Conservation (phyloP, 73 alveolate species). For the Tetrahymena malaccensis region DNA sequence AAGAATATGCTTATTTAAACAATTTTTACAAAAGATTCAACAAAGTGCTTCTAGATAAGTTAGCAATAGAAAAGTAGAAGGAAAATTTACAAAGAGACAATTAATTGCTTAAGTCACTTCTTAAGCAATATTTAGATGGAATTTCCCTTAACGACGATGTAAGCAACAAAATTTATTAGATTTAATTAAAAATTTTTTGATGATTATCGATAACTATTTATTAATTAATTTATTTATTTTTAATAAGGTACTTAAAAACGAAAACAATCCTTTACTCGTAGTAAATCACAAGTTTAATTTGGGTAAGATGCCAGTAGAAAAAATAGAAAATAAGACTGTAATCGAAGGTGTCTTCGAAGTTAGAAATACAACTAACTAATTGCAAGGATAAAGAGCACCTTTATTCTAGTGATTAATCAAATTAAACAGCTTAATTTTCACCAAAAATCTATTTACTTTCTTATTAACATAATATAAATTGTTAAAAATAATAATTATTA, state of each 20-base stretch:
- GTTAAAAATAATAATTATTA: no score
- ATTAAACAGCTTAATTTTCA: not conserved
- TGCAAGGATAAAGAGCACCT: constrained; percentile 27
- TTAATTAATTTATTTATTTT: not conserved
- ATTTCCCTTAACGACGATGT: constrained; percentile 96
- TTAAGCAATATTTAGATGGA: constrained; percentile 94
- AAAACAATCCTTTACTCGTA: constrained; percentile 86
- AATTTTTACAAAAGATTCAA: constrained; percentile 93
- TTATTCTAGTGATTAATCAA: not conserved
- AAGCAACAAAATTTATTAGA: not conserved
- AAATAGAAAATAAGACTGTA: constrained; percentile 71
- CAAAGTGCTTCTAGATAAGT: constrained; percentile 83
- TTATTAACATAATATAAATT: no score
- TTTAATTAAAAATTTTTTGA: not conserved
- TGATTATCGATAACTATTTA: not conserved
- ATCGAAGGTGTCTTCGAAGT: constrained; percentile 75
- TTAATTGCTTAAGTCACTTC: constrained; percentile 80
- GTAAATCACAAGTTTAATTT: constrained; percentile 87
- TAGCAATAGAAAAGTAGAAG: constrained; percentile 94
- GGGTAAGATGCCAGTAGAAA: constrained; percentile 83
- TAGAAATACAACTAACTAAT: constrained; percentile 25
- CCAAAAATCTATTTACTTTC: not conserved
- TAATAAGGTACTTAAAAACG: constrained; percentile 48
- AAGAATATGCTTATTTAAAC: constrained; percentile 85
- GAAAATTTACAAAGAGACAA: constrained; percentile 90